phyloP scores from a whole-genome alignment of 1,139 yeast species.

The Suhomyces taliae region DNA sequence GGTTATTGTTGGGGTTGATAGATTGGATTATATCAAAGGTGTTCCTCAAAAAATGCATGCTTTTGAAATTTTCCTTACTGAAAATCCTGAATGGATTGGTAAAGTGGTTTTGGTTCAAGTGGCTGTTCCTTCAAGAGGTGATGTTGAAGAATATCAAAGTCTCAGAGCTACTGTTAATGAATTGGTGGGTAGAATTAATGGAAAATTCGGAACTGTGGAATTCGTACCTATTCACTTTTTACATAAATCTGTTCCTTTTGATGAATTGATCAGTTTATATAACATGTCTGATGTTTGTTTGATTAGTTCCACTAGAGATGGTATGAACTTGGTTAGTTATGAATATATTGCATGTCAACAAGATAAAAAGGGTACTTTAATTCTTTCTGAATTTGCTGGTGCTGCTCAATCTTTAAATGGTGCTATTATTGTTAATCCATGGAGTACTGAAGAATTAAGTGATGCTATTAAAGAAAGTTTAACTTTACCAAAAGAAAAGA shows the following conservation, averaged over 20 bases:
- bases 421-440: slow-evolving; percentile 89
- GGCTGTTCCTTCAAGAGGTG: slow-evolving; percentile 97
- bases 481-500: slow-evolving; percentile 81
- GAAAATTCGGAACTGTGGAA: slow-evolving; percentile 94
- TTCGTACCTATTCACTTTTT: slow-evolving; percentile 96
- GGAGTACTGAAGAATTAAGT: slow-evolving; percentile 95
- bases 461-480: slow-evolving; percentile 84
- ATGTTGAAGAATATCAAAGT: slow-evolving; percentile 96
- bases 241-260: slow-evolving; percentile 89
- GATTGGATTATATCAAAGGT: slow-evolving; percentile 94
- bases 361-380: slow-evolving; percentile 79
- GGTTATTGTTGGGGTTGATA: slow-evolving; percentile 92
- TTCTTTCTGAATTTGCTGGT: slow-evolving; percentile 93
- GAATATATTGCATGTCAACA: slow-evolving; percentile 97
- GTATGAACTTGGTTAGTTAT: slow-evolving; percentile 95
- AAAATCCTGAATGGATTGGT: slow-evolving; percentile 98
- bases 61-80: slow-evolving; percentile 84
- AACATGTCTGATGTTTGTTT: slow-evolving; percentile 85
- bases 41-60: slow-evolving; percentile 97
- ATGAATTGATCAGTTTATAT: slow-evolving; percentile 87
- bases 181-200: slow-evolving; percentile 94
- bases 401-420: slow-evolving; percentile 99
- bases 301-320: slow-evolving; percentile 94
- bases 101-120: slow-evolving; percentile 94
- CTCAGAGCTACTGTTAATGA: slow-evolving; percentile 93